A percentile compares a stretch with the other conserved stretches of the same genome.
phyloP scores from a whole-genome alignment of 2,329 filamentous ascomycete species.

The Orbilia oligospora region DNA sequence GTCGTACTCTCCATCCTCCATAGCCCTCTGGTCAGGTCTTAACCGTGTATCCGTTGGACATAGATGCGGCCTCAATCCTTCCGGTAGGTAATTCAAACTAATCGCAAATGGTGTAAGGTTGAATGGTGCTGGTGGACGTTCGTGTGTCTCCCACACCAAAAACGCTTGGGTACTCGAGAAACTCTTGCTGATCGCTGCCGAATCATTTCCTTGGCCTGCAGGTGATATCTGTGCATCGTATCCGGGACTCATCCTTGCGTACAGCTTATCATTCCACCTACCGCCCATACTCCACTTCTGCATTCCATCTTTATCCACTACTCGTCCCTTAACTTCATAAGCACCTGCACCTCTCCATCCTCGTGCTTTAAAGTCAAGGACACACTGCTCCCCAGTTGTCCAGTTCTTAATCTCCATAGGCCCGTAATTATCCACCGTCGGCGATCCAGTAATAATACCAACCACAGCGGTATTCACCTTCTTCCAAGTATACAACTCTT shows the following conservation, averaged over 20 bases:
- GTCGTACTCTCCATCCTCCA: slow-evolving; percentile 99
- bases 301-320: slow-evolving; percentile 82
- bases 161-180: slow-evolving; percentile 79
- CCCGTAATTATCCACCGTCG: slow-evolving; percentile 97
- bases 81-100: slow-evolving; percentile 91
- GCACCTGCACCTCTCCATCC: slow-evolving; percentile 96
- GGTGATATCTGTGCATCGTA: slow-evolving; percentile 80
- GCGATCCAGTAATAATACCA: slow-evolving; percentile 96
- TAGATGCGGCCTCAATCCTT: slow-evolving; percentile 81
- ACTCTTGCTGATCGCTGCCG: slow-evolving; percentile 41
- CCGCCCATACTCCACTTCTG: slow-evolving; percentile 92
- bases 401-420: slow-evolving; percentile 98
- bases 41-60: slow-evolving; percentile 95
- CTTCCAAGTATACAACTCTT: slow-evolving; percentile 97
- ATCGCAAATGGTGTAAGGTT: slow-evolving; percentile 97
- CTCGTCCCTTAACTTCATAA: slow-evolving; percentile 88
- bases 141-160: slow-evolving; percentile 91
- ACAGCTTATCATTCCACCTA: slow-evolving; percentile 97
- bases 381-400: slow-evolving; percentile 91
- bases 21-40: slow-evolving; percentile 92
- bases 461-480: slow-evolving; percentile 98
- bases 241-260: slow-evolving; percentile 90
- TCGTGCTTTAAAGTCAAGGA: slow-evolving; percentile 91
- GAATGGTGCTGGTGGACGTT: slow-evolving; percentile 86
- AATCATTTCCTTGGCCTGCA: slow-evolving; percentile 62